Conservation (phyloP, 2,329 filamentous ascomycete genomes). For the Bipolaris gigantea region DNA sequence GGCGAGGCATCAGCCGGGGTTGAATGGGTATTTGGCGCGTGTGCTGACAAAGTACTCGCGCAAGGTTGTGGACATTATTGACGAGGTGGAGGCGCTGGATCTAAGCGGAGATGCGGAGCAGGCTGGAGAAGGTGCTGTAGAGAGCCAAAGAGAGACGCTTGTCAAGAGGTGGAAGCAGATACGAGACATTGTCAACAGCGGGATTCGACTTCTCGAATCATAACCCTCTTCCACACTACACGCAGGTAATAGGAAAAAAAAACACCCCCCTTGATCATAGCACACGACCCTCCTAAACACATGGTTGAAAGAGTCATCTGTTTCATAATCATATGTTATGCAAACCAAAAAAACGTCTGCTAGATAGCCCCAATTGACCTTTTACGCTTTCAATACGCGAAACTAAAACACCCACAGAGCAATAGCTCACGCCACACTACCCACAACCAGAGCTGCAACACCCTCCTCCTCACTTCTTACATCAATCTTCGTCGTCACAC, state of each 20-base stretch:
- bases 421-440: slow-evolving; percentile 70
- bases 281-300: background rate
- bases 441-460: slow-evolving; percentile 80
- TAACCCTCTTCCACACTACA: background rate
- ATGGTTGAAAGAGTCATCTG: slow-evolving; percentile 1
- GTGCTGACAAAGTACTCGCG: slow-evolving; percentile 37
- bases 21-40: slow-evolving; percentile 44
- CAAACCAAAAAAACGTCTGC: slow-evolving; percentile 11
- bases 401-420: background rate
- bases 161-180: slow-evolving; percentile 47
- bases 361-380: slow-evolving; percentile 4
- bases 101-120: background rate
- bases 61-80: slow-evolving; percentile 30
- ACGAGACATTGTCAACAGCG: slow-evolving; percentile 22
- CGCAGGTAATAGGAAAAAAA: no score
- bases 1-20: slow-evolving; percentile 38
- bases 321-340: slow-evolving; percentile 10
- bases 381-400: slow-evolving; percentile 9
- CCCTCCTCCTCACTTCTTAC: slow-evolving; percentile 91
- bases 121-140: background rate
- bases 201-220: slow-evolving; percentile 11
- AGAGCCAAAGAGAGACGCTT: slow-evolving; percentile 30
- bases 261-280: background rate
- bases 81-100: slow-evolving; percentile 34
- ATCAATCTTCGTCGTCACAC: slow-evolving; percentile 94